Percentiles rank a stretch among this genome's conserved stretches.
These are phyloP conservation scores for Saccharomyces hybrid DNA, from an alignment of 1,139 yeast species.

Conservation along the genomic window DNA sequence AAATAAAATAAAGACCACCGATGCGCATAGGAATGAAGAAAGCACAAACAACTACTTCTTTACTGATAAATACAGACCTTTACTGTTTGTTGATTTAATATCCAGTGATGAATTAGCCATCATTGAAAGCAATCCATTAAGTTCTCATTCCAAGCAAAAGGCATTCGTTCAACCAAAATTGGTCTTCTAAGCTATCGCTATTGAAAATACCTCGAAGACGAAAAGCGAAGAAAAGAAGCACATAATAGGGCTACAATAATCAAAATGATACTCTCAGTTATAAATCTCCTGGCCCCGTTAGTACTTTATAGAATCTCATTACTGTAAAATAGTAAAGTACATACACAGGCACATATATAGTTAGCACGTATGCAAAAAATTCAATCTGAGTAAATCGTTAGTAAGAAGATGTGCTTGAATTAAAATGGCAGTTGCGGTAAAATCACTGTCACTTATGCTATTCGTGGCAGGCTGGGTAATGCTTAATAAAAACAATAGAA, in stretches of 20 bases:
- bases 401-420: not conserved
- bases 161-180: conserved; percentile 73
- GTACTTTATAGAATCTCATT: not conserved
- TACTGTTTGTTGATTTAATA: conserved; percentile 55
- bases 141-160: conserved; percentile 43
- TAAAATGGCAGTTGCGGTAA: not conserved
- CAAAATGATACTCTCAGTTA: not conserved
- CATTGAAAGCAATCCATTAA: conserved; percentile 68
- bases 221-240: not conserved
- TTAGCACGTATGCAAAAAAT: not conserved
- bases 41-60: conserved; percentile 55
- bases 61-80: conserved; percentile 69
- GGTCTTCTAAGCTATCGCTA: conserved; percentile 36
- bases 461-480: not conserved
- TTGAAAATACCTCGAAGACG: no score
- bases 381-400: not conserved
- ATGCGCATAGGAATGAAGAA: conserved; percentile 30
- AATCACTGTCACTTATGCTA: not conserved
- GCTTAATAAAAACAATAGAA: not conserved
- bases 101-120: conserved; percentile 58
- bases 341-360: not conserved
- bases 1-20: conserved; percentile 23
- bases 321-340: not conserved
- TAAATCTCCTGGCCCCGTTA: not conserved
- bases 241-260: not conserved